Base-by-base conservation (phyloP, 257 asterid genomes). In the Cynanchum wilfordii region DNA sequence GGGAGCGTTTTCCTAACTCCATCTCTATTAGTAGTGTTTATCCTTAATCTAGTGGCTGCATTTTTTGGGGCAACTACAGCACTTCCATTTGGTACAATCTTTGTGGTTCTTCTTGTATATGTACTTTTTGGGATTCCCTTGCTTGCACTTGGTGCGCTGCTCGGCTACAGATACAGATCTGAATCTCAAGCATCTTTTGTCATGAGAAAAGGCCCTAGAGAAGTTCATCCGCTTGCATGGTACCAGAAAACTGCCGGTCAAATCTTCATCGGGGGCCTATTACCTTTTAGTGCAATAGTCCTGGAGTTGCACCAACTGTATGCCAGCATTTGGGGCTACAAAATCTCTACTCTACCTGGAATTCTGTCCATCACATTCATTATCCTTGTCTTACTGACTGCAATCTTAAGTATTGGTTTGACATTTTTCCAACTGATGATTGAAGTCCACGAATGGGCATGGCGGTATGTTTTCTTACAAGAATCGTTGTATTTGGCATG, bases 401-500 rank as follows among this genome's bases (percentile, higher is more conserved):
- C 81, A 57, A 60, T 80, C 85, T 52, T 87, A 82, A 87, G 96
- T 73, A 79, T 91, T 29, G 84, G 86, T 68, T 78, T 91, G 87
- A 89, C 98, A 38, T 89, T 85, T 79, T 88, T 91, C 78, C 96
- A 91, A 75, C 91, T 93, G 77, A 80, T 86, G 3, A 90, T 73
- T 60, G 97, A 93, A 66, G 96, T 88, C 68, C 90, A 86, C 68
- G 83, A 88, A 76, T 93, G 98, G 98, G 80, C 91, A 86, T 91
- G 98, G 98, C 77, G 92, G 98, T 93, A 86, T 20, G 84, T 71
- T 71, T 54, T 30, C 1, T 5, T 56, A 19, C 3, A 66, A n/a
- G 15, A 68, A 71, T 38, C 68, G 20, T 63, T 70, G 27, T 77
- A 42, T 27, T 8, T 75, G 25, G 60, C 49, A 38, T 64, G 19